These are phyloP conservation scores for Collybia sp. DNA, from an alignment of 768 basidiomycete genomes.

Conservation along the genomic window DNA sequence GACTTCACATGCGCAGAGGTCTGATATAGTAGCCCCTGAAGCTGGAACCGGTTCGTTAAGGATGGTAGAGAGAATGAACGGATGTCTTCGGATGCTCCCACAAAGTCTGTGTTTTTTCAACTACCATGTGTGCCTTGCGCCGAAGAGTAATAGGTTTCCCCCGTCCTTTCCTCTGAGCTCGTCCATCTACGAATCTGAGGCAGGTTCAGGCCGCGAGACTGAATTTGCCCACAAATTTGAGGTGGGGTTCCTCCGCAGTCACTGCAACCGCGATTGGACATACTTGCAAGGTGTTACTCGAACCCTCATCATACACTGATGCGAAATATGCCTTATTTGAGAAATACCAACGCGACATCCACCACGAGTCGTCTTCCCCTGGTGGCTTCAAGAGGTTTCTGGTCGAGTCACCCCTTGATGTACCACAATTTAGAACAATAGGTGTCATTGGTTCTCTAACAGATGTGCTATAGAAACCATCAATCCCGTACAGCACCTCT, in stretches of 20 bases:
- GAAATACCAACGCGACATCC: slow-evolving; percentile 76
- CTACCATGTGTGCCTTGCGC: too few species aligned
- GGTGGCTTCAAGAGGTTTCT: slow-evolving; percentile 64
- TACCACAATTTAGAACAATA: slow-evolving; percentile 13
- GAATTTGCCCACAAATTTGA: too few species aligned
- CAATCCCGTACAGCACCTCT: slow-evolving; percentile 50
- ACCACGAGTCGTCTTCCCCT: slow-evolving; percentile 44
- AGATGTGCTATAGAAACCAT: slow-evolving; percentile 37
- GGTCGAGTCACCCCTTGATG: slow-evolving; percentile 71
- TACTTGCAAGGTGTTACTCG: slow-evolving; percentile 56
- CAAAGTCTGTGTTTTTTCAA: too few species aligned
- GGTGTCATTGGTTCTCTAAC: neutral
- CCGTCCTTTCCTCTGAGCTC: too few species aligned
- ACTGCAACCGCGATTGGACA: too few species aligned
- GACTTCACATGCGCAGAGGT: neutral
- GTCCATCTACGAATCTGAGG: too few species aligned
- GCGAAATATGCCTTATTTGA: slow-evolving; percentile 81
- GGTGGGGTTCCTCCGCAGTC: too few species aligned
- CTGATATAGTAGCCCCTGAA: slow-evolving; percentile 14
- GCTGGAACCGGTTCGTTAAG: slow-evolving; percentile 71
- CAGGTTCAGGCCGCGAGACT: too few species aligned
- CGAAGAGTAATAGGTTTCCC: too few species aligned
- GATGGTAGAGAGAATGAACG: slow-evolving; percentile 32
- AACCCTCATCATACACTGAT: slow-evolving; percentile 66
- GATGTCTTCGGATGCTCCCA: slow-evolving; percentile 6